Evolutionary conservation across 345 rosid genomes (phyloP), one percentile per base, ranked within the genome.

Genomic region (Ceriops zippeliana): DNA sequence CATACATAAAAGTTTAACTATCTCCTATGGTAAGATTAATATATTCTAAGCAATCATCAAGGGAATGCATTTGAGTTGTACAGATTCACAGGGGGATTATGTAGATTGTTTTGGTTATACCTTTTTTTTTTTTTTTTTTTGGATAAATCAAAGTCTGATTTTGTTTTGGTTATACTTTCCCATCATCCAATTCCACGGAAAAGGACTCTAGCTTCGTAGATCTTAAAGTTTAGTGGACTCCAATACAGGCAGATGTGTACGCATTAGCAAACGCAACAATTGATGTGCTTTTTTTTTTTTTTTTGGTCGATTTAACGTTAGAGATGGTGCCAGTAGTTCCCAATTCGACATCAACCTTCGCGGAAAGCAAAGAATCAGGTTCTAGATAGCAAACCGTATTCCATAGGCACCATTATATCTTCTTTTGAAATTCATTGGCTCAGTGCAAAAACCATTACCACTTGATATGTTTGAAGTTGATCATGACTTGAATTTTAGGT

Each of bases 21-120:
- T 34, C 37, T 34, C 37, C 37, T 9, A 7, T 34, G 37, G 37
- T 34, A 34, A 34, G 7, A 7, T 34, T 34, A 34, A 1, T 7
- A 7, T 34, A 7, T 34, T 34, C 9, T 4, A 9, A 21, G 62
- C 67, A 78, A 68, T 75, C 81, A 76, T 26, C 81, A 13, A 62
- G 66, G 60, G 16, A 63, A 67, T 54, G 68, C 77, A 67, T 5
- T 62, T 58, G 68, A 69, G 70, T 68, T 65, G 37, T 52, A 51
- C 8, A 59, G 75, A 72, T 81, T 56, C 77, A 82, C 72, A 80
- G 73, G 84, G 72, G 76, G 82, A 81, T 72, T 72, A 51, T 51
- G 58, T 31, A 68, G 47, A 69, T 70, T 64, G 52, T 32, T 62
- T 71, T 22, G 49, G 74, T 56, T 66, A 65, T 35, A 60, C 47